Evolutionary conservation across 306 rosid genomes (phyloP), one percentile per base, ranked within the genome.

Genomic region (Malus fusca): DNA sequence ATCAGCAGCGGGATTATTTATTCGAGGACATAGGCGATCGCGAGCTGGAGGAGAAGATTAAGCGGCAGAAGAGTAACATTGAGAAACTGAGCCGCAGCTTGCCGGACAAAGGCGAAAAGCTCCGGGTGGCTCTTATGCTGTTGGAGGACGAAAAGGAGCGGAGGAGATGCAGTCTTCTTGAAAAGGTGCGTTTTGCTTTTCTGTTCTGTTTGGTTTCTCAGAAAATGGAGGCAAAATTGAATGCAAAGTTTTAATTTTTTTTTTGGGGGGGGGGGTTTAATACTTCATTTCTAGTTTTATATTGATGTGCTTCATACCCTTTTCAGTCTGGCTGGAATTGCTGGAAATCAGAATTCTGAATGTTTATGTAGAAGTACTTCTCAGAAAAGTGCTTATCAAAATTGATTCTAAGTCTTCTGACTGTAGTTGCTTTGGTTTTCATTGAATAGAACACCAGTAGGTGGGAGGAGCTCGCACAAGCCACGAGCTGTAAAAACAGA

Each of bases 81-180:
- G 82, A 84, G 4, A 8, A 1, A 1, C 0, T 33, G 11, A 62
- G 66, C 25, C 19, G 1, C 31, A 52, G 1, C 0, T 81, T 92
- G 87, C 80, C 77, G 0, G 98, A 94, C 68, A 61, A 81, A 13
- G 98, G 98, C 15, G 82, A 48, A 30, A 94, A 90, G 81, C 71
- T 86, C 22, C 73, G 52, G 19, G 21, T 21, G 42, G 4, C 9
- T 22, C 78, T 94, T 51, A 59, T 68, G 44, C 77, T 60, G 0
- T 3, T 9, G 13, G 83, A 82, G 78, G 90, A 86, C 0, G 96
- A 93, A 77, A 71, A 58, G 59, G 74, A 30, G 18, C 74, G 82
- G 35, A 86, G 96, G 73, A 83, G 81, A 77, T 52, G 42, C n/a
- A 66, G 65, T 12, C 79, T 77, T 63, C 68, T 28, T 21, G 81